Evolutionary conservation across 345 rosid species (phyloP).

Genomic region (Corchorus capsularis): DNA sequence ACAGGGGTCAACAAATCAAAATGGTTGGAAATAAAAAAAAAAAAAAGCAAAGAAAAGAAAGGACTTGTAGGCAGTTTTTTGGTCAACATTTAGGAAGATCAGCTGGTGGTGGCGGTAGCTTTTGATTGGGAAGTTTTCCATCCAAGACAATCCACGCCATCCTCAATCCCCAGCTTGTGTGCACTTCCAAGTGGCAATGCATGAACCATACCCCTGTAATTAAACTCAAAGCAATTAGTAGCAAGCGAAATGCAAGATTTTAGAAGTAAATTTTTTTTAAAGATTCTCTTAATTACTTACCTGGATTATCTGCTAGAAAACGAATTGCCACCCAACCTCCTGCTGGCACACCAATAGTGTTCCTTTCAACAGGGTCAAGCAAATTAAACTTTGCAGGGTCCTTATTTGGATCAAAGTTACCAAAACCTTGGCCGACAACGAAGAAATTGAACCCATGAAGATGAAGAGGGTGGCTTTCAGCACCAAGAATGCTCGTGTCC

Average conservation of each 20-base stretch:
- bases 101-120: constrained; percentile 66
- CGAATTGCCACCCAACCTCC: constrained; percentile 76
- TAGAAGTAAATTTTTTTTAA: not conserved
- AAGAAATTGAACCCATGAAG: constrained; percentile 76
- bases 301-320: constrained; percentile 73
- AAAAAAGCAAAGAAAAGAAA: not conserved
- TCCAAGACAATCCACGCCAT: constrained; percentile 79
- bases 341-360: constrained; percentile 64
- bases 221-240: not conserved
- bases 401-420: constrained; percentile 52
- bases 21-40: not conserved
- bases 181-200: constrained; percentile 81
- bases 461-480: constrained; percentile 80
- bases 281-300: constrained; percentile 31
- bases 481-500: constrained; percentile 70
- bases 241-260: not conserved
- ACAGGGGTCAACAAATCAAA: not conserved
- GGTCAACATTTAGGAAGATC: constrained; percentile 67
- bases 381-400: constrained; percentile 66
- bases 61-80: not conserved
- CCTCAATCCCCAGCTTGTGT: constrained; percentile 75
- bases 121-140: constrained; percentile 64
- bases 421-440: constrained; percentile 70
- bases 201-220: constrained; percentile 66
- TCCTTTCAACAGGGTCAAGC: constrained; percentile 67